These are phyloP conservation scores for Taiozyma sp. DNA, from an alignment of 1,139 yeast genomes.

Conservation along the genomic window DNA sequence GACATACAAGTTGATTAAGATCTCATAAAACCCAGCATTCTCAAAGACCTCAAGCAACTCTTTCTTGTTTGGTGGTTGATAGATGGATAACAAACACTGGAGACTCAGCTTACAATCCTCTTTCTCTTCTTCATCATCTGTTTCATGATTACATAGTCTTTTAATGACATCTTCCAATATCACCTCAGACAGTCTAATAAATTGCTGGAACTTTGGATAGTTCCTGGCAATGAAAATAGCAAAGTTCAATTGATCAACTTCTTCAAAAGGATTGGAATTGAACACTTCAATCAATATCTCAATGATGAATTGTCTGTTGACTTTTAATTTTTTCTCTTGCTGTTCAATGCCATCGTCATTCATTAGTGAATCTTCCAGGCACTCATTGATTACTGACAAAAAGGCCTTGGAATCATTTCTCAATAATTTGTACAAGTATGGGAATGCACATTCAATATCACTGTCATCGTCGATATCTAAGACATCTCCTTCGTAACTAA, in stretches of 20 bases:
- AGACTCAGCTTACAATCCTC: constrained; percentile 72
- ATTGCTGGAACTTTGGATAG: constrained; percentile 76
- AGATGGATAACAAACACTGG: constrained; percentile 58
- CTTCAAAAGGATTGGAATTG: constrained; percentile 12
- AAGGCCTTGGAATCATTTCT: constrained; percentile 48
- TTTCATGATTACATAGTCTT: constrained; percentile 42
- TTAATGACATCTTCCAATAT: constrained; percentile 42
- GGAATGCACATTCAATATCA: constrained; percentile 43
- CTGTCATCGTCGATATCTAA: constrained; percentile 25
- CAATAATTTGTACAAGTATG: constrained; percentile 48
- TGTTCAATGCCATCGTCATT: constrained; percentile 42
- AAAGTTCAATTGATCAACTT: constrained; percentile 33
- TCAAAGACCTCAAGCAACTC: constrained; percentile 44
- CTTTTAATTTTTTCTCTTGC: constrained; percentile 17
- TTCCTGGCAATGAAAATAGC: constrained; percentile 72
- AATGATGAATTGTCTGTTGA: constrained; percentile 23
- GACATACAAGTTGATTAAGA: constrained; percentile 51
- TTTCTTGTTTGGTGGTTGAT: constrained; percentile 50
- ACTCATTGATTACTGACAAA: constrained; percentile 65
- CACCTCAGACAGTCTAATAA: constrained; percentile 61
- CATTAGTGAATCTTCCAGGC: constrained; percentile 65
- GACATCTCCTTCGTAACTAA: constrained; percentile 26
- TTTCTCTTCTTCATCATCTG: constrained; percentile 26
- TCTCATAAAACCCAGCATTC: constrained; percentile 52
- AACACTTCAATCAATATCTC: constrained; percentile 23